Conservation (phyloP, 768 basidiomycete species). For the Kwoniella pini region DNA sequence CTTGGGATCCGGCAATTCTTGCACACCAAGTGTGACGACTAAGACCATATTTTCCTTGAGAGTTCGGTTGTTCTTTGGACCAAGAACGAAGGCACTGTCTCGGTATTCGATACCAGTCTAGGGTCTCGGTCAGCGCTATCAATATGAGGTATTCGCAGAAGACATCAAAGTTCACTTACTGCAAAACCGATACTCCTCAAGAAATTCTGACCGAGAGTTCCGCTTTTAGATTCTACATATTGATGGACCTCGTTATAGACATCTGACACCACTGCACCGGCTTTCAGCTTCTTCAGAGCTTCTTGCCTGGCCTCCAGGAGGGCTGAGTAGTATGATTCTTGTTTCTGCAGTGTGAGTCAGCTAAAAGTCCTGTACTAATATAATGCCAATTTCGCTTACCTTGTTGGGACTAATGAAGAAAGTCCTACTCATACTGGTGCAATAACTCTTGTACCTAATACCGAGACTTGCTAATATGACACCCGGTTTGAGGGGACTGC, state of each 20-base stretch:
- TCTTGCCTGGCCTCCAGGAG: constrained; percentile 76
- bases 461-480: constrained; percentile 86
- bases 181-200: constrained; percentile 88
- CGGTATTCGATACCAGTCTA: constrained; percentile 96
- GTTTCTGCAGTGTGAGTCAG: constrained; percentile 64
- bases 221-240: constrained; percentile 72
- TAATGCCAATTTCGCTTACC: constrained; percentile 56
- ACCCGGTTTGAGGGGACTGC: constrained; percentile 77
- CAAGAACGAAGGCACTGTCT: constrained; percentile 79
- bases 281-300: constrained; percentile 72
- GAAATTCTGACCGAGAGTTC: constrained; percentile 78
- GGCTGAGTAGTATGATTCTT: constrained; percentile 83
- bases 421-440: constrained; percentile 86
- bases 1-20: constrained; percentile 72
- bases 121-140: neutral
- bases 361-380: neutral
- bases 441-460: constrained; percentile 88
- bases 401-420: constrained; percentile 93
- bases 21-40: constrained; percentile 80
- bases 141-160: neutral
- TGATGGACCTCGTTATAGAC: constrained; percentile 74
- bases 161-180: constrained; percentile 58
- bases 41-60: constrained; percentile 81
- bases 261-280: constrained; percentile 73
- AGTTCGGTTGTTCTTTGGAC: constrained; percentile 71